A percentile compares a stretch with the other conserved stretches of the same genome.
Evolutionary conservation across 73 alveolate genomes (phyloP).

Genomic region (Effrenium voratum): DNA sequence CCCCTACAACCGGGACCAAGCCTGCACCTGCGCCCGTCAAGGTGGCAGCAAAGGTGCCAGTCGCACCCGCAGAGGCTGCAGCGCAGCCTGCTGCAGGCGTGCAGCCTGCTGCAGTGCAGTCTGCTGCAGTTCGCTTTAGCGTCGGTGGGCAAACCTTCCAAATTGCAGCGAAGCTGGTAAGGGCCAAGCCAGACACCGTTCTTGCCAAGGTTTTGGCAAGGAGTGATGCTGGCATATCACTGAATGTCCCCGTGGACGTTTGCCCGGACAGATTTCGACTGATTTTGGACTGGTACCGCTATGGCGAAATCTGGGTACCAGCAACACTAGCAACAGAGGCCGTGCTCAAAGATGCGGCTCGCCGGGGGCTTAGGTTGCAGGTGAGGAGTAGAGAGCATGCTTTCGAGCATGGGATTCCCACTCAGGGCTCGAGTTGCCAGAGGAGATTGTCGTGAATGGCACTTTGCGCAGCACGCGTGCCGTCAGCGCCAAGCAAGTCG

Average conservation of each 20-base stretch:
- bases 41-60: not conserved
- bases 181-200: conserved; percentile 60
- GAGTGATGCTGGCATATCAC: not conserved
- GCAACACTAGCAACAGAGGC: conserved; percentile 40
- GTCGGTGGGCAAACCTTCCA: conserved; percentile 88
- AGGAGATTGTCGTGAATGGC: conserved; percentile 71
- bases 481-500: conserved; percentile 31
- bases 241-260: conserved; percentile 72
- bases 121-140: conserved; percentile 40
- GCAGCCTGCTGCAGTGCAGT: not conserved
- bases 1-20: not conserved
- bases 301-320: conserved; percentile 78
- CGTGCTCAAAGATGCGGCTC: conserved; percentile 83
- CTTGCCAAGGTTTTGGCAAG: conserved; percentile 51
- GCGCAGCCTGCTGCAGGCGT: not conserved
- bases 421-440: conserved; percentile 55
- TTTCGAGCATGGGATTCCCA: not conserved
- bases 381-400: not conserved
- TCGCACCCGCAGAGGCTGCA: not conserved
- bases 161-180: conserved; percentile 52
- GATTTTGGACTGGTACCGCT: conserved; percentile 75
- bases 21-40: not conserved
- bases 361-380: not conserved
- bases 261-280: conserved; percentile 85
- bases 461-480: conserved; percentile 39